A percentile compares a stretch with the other conserved stretches of the same genome.
Conservation (phyloP, 805 yeast genomes). For the Sugiyamaella lignohabitans region DNA sequence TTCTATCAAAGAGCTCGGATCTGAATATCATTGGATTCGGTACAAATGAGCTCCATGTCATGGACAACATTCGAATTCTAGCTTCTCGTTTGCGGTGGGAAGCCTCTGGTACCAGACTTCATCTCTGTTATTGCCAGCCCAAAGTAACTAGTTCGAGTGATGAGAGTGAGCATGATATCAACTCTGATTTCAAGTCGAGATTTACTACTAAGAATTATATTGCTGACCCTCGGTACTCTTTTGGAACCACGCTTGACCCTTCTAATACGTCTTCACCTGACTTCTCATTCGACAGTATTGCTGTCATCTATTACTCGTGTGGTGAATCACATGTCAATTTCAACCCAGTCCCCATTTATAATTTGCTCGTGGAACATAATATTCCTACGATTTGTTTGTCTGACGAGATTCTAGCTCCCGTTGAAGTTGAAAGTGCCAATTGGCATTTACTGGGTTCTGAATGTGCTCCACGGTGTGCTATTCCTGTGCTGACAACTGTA, state of each 20-base stretch:
- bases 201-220: conserved; percentile 1
- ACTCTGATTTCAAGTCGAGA: neutral
- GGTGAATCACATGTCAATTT: conserved; percentile 1
- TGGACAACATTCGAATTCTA: conserved; percentile 3
- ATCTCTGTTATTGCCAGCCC: conserved; percentile 5
- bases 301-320: conserved; percentile 11
- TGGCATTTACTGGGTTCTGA: conserved; percentile 9
- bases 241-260: conserved; percentile 5
- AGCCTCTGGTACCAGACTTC: neutral
- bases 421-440: neutral
- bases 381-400: conserved; percentile 11
- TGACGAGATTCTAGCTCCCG: conserved; percentile 7
- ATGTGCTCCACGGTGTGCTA: conserved; percentile 2
- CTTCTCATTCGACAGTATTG: conserved; percentile 6
- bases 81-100: conserved; percentile 1
- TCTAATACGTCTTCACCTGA: conserved; percentile 1
- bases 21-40: conserved; percentile 9
- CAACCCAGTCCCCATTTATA: conserved; percentile 8
- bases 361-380: conserved; percentile 8
- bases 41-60: conserved; percentile 3
- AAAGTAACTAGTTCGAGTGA: neutral
- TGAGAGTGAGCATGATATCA: too few species aligned
- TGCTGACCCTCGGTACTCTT: conserved; percentile 5
- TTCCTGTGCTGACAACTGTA: too few species aligned
- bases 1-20: too few species aligned